Conservation (phyloP, 306 rosid species). For the Cicer pinnatifidum region DNA sequence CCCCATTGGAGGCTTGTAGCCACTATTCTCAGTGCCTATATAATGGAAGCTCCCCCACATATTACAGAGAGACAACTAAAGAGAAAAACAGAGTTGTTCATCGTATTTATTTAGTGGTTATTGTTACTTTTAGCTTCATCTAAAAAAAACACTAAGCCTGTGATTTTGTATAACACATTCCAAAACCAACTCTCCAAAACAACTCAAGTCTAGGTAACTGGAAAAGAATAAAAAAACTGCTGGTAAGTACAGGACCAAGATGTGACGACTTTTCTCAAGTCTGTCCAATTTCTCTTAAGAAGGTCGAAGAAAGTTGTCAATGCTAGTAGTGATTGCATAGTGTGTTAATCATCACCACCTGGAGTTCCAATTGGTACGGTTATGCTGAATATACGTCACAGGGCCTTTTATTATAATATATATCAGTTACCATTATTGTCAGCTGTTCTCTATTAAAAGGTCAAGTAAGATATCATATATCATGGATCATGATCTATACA, state of each 20-base stretch:
- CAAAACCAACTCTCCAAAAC: not conserved
- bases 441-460: not conserved
- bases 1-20: no score
- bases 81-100: not conserved
- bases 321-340: slow-evolving; percentile 12
- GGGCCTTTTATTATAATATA: slow-evolving; percentile 10
- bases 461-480: not conserved
- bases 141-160: not conserved
- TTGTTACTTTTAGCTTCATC: not conserved
- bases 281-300: not conserved
- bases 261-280: not conserved
- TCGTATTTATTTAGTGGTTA: not conserved
- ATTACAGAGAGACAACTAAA: no score
- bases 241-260: slow-evolving; percentile 1
- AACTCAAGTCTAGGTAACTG: not conserved
- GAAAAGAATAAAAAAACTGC: not conserved
- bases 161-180: slow-evolving; percentile 2
- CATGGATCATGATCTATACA: slow-evolving; percentile 17
- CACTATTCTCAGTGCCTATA: no score
- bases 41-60: no score
- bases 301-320: not conserved
- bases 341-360: slow-evolving; percentile 12
- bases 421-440: slow-evolving; percentile 15
- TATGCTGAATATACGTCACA: not conserved
- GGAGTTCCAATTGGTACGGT: not conserved